Evolutionary conservation across 495 filamentous ascomycete species (phyloP).

Genomic region (Lepraria neglecta): DNA sequence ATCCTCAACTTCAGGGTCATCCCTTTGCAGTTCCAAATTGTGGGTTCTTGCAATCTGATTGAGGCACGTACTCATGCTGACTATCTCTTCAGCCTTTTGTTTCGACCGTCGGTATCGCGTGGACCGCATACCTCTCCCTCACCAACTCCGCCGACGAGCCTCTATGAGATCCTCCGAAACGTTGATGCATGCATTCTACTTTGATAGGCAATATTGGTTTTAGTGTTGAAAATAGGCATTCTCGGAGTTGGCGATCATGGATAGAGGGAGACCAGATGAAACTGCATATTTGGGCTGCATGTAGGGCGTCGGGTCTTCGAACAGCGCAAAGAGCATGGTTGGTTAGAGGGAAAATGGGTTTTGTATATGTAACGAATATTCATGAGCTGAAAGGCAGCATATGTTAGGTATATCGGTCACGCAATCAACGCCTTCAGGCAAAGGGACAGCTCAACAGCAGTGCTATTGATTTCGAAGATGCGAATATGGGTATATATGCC

Average conservation of each 20-base stretch:
- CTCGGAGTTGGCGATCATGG: neutral
- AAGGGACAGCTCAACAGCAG: neutral
- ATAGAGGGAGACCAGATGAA: neutral
- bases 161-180: neutral
- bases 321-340: neutral
- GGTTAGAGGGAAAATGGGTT: neutral
- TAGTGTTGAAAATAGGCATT: too few relatives aligned
- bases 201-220: neutral
- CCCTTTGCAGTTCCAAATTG: conserved; percentile 94
- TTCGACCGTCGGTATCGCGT: conserved; percentile 91
- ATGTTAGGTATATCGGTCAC: neutral
- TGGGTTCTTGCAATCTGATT: conserved; percentile 44
- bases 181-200: neutral
- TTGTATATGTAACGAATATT: neutral
- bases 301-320: neutral
- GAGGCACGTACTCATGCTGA: neutral
- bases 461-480: neutral
- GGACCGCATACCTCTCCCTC: conserved; percentile 97
- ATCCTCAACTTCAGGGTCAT: conserved; percentile 94
- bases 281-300: neutral
- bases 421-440: neutral
- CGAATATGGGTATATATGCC: conserved; percentile 11
- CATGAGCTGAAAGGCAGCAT: neutral
- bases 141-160: conserved; percentile 79
- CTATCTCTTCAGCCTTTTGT: conserved; percentile 71